phyloP scores from a whole-genome alignment of 371 early-diverging fungal genomes.

The Chytridiales sp. region DNA sequence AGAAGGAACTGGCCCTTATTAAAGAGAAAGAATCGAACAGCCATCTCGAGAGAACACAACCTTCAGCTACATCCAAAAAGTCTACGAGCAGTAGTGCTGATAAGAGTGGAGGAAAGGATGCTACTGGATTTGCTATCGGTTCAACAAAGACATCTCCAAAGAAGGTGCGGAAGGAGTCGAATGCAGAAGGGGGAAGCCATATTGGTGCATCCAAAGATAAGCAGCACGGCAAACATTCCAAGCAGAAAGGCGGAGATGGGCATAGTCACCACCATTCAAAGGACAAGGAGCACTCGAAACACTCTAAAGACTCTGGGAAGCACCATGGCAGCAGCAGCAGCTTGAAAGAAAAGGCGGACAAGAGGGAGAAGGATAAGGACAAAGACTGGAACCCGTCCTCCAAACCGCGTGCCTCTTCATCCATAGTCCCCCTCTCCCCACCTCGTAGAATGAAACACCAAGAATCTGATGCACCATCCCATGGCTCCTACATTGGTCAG shows the following conservation, averaged over 20 bases:
- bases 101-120: no score
- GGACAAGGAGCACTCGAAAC: slow-evolving; percentile 2
- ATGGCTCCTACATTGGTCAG: no score
- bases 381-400: neutral
- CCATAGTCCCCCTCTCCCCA: slow-evolving; percentile 1
- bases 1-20: no score
- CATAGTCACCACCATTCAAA: no score
- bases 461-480: no score
- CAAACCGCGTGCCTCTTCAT: neutral
- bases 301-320: neutral
- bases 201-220: neutral
- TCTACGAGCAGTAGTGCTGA: no score
- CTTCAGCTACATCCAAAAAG: no score
- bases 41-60: no score
- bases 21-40: no score
- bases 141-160: neutral
- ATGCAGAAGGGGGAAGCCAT: neutral
- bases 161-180: slow-evolving; percentile 7
- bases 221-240: neutral
- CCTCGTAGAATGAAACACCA: no score
- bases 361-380: slow-evolving; percentile 7
- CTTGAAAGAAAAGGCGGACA: neutral
- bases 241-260: no score
- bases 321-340: slow-evolving; percentile 1
- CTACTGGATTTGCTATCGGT: no score